Evolutionary conservation across 495 filamentous ascomycete species (phyloP), one percentile per base, ranked within the genome.

Genomic region (Glonium stellatum): DNA sequence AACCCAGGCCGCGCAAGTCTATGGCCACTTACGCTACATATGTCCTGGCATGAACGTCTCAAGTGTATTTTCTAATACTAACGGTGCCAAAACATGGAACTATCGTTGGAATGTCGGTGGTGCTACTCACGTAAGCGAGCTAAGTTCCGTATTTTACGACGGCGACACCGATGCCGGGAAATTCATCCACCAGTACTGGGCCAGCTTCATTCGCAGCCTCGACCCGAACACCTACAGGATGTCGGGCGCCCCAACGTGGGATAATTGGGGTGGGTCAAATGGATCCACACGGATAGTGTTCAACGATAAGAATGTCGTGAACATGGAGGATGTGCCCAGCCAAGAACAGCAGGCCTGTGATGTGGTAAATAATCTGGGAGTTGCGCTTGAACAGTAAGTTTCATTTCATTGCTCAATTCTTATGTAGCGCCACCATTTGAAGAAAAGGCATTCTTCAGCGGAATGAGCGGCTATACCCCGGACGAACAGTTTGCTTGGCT

Each of bases 1-100:
- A 25, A 63, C 77, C 0, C 80, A 84, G n/a, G 74, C 79, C 13
- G 77, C 79, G 57, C 76, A 80, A 41, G 81, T 81, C 3, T 91
- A 89, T 65, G 86, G 86, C 22, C 84, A 90, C 63, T 77, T 88
- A 58, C 80, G 86, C n/a, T 90, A 90, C 72, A 85, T 77, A 65
- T 91, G 87, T 57, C 86, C 86, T 0, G 79, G 79, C 0, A 74
- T 87, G 21, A 67, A 63, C 36, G 44, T 63, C 19, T 58, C 60
- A 4, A 27, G 51, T 15, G 60, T 56, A 12, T 67, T 63, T 47
- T 47, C 56, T 18, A 47, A 41, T 2, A 36, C 55, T n/a, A 54
- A 39, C 15, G 41, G 34, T 13, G n/a, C 1, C 11, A 47, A 55
- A 25, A 58, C 57, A 18, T 67, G 55, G 77, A 31, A 63, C 82